Percentiles rank a stretch among this genome's conserved stretches.
Conservation (phyloP, 805 yeast species). For the Scheffersomyces ergatensis region DNA sequence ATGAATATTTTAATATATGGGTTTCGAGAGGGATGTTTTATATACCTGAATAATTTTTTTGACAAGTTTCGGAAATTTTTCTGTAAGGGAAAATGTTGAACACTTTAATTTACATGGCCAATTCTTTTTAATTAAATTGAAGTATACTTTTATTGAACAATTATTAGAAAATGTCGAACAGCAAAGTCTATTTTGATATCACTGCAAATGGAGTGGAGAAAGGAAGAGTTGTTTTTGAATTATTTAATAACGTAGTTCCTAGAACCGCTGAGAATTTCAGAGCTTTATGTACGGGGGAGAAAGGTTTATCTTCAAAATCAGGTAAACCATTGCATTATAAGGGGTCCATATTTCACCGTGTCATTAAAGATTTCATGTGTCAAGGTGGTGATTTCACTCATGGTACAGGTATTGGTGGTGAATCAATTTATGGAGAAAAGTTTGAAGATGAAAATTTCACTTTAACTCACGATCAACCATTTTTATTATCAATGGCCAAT, state of each 20-base stretch:
- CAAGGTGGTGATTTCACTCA: constrained; percentile 83
- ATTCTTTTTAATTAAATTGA: no score
- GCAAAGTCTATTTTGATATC: constrained; percentile 73
- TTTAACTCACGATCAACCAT: constrained; percentile 77
- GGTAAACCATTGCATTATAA: constrained; percentile 75
- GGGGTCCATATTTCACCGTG: constrained; percentile 89
- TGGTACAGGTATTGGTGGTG: constrained; percentile 43
- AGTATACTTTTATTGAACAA: no score
- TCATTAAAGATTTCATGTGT: constrained; percentile 85
- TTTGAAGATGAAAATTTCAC: constrained; percentile 90
- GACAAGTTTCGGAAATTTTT: no score
- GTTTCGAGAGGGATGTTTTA: no score
- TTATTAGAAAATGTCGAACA: no score
- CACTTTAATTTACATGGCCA: no score
- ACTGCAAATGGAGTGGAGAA: constrained; percentile 64
- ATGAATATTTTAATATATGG: no score
- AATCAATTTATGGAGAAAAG: constrained; percentile 44
- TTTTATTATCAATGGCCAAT: constrained; percentile 92
- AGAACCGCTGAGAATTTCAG: constrained; percentile 88
- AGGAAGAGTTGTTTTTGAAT: constrained; percentile 79
- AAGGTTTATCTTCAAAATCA: constrained; percentile 51
- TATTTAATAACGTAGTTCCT: constrained; percentile 73
- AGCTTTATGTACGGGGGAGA: constrained; percentile 86
- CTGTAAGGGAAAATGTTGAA: no score
- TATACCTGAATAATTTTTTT: no score